Base-by-base conservation (phyloP, 2,329 filamentous ascomycete species). In the Claviceps cyperi region DNA sequence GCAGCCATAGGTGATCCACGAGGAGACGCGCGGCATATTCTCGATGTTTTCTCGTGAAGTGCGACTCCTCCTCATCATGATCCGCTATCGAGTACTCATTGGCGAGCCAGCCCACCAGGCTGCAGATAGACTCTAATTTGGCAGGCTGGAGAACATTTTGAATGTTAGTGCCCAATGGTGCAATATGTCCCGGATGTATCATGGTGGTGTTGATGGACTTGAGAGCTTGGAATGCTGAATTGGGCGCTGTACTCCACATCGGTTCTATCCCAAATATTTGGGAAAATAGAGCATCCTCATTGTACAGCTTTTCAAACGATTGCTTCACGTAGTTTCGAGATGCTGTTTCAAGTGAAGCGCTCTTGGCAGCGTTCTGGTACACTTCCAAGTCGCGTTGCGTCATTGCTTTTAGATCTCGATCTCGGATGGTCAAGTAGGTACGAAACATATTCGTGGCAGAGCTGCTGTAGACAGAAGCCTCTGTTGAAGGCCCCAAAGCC, bases 321-420 rank as follows among this genome's bases (percentile, higher is more conserved):
- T 80, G 77, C 58, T 80, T 80, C 54, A 80, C 69, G 50, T 72
- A 77, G 55, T 77, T 80, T 28, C 77, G 69, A 14, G 71, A 71
- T 4, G 76, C 77, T 2, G 76, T 76, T 57, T 80, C 77, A 2
- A 73, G 57, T 2, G 72, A 74, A 1, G 65, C 58, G 8, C 64
- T 69, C 52, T 75, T 78, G 28, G 64, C 64, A 52, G 78, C 76
- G 50, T 71, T 72, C 43, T 69, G 71, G 57, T 77, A 78, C n/a
- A 70, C 66, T 22, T 76, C 73, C 17, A 77, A 57, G 50, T 80
- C 77, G 45, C 72, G 71, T 54, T 77, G 74, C 11, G 70, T 70
- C 50, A 80, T 66, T 4, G 68, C 63, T 51, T 72, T 74, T 47
- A 80, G 60, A 53, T 76, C 73, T 15, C 74, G 68, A 52, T 80